Evolutionary conservation across 768 basidiomycete genomes (phyloP).

Genomic region (Sarcodon aspratus): DNA sequence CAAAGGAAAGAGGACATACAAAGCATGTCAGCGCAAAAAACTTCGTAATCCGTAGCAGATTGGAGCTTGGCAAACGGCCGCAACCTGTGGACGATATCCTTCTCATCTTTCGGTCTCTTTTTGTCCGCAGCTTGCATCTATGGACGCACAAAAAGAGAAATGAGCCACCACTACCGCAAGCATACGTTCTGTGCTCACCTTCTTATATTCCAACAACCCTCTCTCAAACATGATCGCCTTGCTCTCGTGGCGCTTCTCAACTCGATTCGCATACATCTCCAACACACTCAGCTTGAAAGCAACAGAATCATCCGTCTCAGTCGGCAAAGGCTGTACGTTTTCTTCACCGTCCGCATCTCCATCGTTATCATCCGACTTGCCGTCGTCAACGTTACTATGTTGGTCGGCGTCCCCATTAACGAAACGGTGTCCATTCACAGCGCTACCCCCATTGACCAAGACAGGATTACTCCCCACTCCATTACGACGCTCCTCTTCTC

Average conservation of each 20-base stretch:
- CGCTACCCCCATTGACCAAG: conserved; percentile 19
- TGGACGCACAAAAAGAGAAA: conserved; percentile 6
- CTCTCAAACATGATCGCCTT: conserved; percentile 90
- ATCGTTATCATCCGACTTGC: conserved; percentile 29
- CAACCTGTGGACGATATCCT: conserved; percentile 79
- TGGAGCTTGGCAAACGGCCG: conserved; percentile 88
- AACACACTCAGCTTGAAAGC: conserved; percentile 81
- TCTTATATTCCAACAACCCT: conserved; percentile 87
- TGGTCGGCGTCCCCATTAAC: conserved; percentile 22
- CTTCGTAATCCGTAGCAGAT: conserved; percentile 85
- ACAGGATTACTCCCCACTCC: neutral
- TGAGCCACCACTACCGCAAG: neutral
- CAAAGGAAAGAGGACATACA: conserved; percentile 40
- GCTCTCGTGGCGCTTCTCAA: conserved; percentile 74
- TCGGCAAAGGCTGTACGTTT: conserved; percentile 58
- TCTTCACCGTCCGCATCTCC: conserved; percentile 55
- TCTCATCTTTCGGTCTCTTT: conserved; percentile 83
- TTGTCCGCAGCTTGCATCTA: conserved; percentile 89
- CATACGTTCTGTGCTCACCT: conserved; percentile 38
- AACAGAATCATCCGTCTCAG: conserved; percentile 77
- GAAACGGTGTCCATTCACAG: conserved; percentile 13
- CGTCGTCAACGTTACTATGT: conserved; percentile 30
- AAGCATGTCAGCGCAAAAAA: conserved; percentile 76
- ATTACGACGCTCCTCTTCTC: conserved; percentile 24
- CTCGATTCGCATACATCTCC: conserved; percentile 84